A percentile compares a stretch with the other conserved stretches of the same genome.
These are phyloP conservation scores for Yueomyces sinensis DNA, from an alignment of 805 yeast species.

Conservation along the genomic window DNA sequence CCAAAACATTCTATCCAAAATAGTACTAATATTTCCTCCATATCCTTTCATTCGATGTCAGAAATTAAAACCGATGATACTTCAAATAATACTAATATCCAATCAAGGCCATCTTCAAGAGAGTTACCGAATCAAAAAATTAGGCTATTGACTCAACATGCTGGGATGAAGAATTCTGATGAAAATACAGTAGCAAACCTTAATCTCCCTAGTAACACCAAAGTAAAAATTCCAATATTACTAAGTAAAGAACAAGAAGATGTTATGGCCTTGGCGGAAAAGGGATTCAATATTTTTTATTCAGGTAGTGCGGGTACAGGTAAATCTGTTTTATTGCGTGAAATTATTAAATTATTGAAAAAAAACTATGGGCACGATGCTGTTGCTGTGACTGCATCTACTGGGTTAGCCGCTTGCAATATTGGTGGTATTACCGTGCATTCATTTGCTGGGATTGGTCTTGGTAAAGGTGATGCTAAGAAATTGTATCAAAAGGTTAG, in stretches of 20 bases:
- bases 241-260: conserved; percentile 50
- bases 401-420: conserved; percentile 75
- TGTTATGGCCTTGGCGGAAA: conserved; percentile 49
- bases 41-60: too few species aligned
- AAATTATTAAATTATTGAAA: conserved; percentile 42
- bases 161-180: conserved; percentile 5
- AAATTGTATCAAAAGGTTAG: conserved; percentile 38
- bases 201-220: conserved; percentile 11
- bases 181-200: conserved; percentile 5
- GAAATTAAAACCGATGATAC: too few species aligned
- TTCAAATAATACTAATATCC: too few species aligned
- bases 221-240: conserved; percentile 19
- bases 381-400: conserved; percentile 73
- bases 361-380: conserved; percentile 31
- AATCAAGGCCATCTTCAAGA: too few species aligned
- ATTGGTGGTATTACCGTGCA: conserved; percentile 71
- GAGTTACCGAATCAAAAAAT: conserved; percentile 19
- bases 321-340: conserved; percentile 71
- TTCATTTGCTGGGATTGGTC: conserved; percentile 66
- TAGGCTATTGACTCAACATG: conserved; percentile 21
- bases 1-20: too few species aligned
- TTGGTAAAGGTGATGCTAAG: conserved; percentile 43
- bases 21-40: too few species aligned
- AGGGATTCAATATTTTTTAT: conserved; percentile 65
- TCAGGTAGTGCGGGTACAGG: conserved; percentile 99